phyloP scores from a whole-genome alignment of 768 basidiomycete genomes.

The Lactifluus hygrophoroides region DNA sequence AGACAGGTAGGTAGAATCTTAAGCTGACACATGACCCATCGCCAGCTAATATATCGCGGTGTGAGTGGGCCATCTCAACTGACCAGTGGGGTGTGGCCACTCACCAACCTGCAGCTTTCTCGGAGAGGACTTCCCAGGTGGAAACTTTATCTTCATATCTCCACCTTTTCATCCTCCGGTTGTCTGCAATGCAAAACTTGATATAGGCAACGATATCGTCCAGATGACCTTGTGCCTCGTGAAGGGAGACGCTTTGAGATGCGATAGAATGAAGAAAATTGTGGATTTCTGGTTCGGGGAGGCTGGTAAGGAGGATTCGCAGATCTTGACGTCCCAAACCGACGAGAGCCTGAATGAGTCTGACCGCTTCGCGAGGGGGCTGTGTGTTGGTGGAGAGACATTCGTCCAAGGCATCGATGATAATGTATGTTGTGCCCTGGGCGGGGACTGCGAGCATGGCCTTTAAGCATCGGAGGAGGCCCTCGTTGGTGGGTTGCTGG shows the following conservation, averaged over 20 bases:
- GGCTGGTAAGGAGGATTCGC: conserved; percentile 7
- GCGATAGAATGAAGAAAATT: neutral
- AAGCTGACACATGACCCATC: conserved; percentile 23
- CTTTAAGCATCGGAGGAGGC: conserved; percentile 14
- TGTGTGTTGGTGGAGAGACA: conserved; percentile 11
- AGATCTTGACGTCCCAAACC: neutral
- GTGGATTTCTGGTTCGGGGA: neutral
- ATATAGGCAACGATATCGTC: conserved; percentile 4
- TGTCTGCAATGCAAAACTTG: conserved; percentile 11
- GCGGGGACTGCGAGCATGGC: conserved; percentile 1
- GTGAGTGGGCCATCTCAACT: neutral
- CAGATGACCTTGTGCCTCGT: conserved; percentile 1
- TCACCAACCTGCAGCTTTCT: conserved; percentile 9
- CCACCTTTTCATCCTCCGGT: conserved; percentile 21
- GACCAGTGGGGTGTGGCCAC: neutral
- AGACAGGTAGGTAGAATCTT: conserved; percentile 17
- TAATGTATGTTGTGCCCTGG: conserved; percentile 15
- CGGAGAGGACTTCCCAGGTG: conserved; percentile 9
- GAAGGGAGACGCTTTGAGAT: conserved; percentile 1
- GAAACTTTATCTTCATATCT: conserved; percentile 3
- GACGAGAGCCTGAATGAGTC: conserved; percentile 9
- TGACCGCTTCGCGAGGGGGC: neutral
- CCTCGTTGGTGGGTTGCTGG: neutral
- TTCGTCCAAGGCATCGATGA: conserved; percentile 24
- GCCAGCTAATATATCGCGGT: conserved; percentile 19